Evolutionary conservation across 257 asterid species (phyloP).

Genomic region (Misopates orontium): DNA sequence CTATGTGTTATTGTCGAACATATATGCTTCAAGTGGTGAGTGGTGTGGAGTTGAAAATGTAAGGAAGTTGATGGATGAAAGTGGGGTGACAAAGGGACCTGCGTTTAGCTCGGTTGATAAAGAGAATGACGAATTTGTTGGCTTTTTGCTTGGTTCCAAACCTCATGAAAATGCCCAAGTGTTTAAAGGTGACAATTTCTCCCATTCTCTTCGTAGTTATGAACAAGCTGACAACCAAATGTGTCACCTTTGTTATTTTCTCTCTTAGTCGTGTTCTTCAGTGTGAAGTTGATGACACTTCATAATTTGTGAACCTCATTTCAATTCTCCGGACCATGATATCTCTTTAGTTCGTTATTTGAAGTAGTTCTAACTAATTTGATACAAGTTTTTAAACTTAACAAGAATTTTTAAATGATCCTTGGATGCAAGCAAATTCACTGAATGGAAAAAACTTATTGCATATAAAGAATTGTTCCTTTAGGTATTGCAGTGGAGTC

Average conservation of each 20-base stretch:
- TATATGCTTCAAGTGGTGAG: conserved; percentile 65
- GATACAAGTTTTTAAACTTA: neutral
- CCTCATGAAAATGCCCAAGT: conserved; percentile 16
- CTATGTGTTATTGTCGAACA: conserved; percentile 62
- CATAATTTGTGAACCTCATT: conserved; percentile 8
- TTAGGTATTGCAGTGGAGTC: neutral
- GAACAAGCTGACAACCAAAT: neutral
- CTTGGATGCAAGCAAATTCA: neutral
- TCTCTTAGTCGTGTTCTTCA: neutral
- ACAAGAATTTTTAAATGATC: neutral
- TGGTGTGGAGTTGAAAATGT: conserved; percentile 62
- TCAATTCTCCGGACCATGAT: conserved; percentile 3
- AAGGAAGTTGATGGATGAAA: conserved; percentile 63
- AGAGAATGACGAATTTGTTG: conserved; percentile 28
- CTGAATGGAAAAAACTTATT: neutral
- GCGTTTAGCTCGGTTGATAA: conserved; percentile 52
- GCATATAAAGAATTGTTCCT: neutral
- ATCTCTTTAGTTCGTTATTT: neutral
- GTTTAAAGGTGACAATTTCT: conserved; percentile 18
- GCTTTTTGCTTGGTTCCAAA: conserved; percentile 31
- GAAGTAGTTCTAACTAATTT: neutral
- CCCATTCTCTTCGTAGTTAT: neutral
- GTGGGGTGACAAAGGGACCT: conserved; percentile 59
- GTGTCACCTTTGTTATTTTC: neutral
- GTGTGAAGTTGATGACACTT: neutral